Percentiles rank a stretch among this genome's conserved stretches.
phyloP scores from a whole-genome alignment of 192 early-diverging fungal genomes.

The Oehlia diaphana region DNA sequence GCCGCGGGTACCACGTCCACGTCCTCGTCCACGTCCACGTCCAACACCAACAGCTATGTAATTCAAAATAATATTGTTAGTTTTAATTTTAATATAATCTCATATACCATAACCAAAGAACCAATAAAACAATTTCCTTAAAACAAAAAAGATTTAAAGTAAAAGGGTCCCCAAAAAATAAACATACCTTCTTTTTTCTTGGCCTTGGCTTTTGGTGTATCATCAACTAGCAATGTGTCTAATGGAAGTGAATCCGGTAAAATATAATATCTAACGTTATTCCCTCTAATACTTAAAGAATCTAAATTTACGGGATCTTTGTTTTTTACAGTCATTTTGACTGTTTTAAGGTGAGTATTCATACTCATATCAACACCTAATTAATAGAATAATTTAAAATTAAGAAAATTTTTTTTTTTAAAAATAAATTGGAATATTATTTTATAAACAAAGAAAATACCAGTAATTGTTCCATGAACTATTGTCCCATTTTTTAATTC shows the following conservation, averaged over 20 bases:
- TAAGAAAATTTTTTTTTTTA: not conserved
- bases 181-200: constrained; percentile 72
- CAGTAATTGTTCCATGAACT: constrained; percentile 93
- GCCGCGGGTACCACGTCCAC: constrained; percentile 67
- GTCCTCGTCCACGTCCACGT: constrained; percentile 64
- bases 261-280: constrained; percentile 94
- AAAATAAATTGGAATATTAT: not conserved
- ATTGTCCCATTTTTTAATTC: constrained; percentile 99
- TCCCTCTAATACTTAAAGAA: constrained; percentile 92
- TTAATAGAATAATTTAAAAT: not conserved
- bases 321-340: constrained; percentile 97
- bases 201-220: constrained; percentile 90
- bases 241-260: constrained; percentile 93
- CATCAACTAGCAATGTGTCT: constrained; percentile 95
- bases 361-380: constrained; percentile 97
- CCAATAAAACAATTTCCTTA: too few relatives aligned
- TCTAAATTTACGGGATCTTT: constrained; percentile 90
- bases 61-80: not conserved
- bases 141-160: not conserved
- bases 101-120: too few relatives aligned
- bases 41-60: constrained; percentile 39
- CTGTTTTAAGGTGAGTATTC: constrained; percentile 98
- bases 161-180: not conserved
- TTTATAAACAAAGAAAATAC: constrained; percentile 27
- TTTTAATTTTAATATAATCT: too few relatives aligned